These are phyloP conservation scores for Penicillium fuscoglaucum DNA, from an alignment of 2,329 filamentous ascomycete species.

Conservation along the genomic window DNA sequence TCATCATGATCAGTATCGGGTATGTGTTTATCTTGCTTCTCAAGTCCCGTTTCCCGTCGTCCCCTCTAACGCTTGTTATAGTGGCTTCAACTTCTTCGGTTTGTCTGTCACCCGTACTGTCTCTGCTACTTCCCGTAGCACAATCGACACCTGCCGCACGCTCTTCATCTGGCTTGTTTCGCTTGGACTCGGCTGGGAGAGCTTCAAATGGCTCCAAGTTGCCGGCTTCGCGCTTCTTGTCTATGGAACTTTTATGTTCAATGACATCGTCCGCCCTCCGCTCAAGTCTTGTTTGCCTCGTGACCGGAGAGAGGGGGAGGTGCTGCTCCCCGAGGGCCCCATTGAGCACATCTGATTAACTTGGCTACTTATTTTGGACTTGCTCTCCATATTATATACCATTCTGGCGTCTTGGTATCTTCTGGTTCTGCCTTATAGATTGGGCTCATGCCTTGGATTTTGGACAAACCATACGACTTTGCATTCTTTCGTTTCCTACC, in stretches of 20 bases:
- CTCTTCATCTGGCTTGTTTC: slow-evolving; percentile 98
- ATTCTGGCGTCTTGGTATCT: neutral
- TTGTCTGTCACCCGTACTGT: slow-evolving; percentile 87
- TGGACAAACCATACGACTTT: neutral
- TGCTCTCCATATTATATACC: neutral
- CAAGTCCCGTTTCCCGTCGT: neutral
- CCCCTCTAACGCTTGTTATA: slow-evolving; percentile 37
- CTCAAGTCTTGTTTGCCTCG: slow-evolving; percentile 64
- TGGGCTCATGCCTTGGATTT: neutral
- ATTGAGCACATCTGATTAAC: slow-evolving; percentile 65
- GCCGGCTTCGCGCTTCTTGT: slow-evolving; percentile 84
- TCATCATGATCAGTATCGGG: slow-evolving; percentile 99
- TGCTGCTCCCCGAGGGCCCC: slow-evolving; percentile 74
- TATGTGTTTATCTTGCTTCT: slow-evolving; percentile 49
- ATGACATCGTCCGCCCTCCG: slow-evolving; percentile 85
- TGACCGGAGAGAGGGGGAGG: slow-evolving; percentile 53
- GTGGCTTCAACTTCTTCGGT: slow-evolving; percentile 98
- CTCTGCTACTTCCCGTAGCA: slow-evolving; percentile 88
- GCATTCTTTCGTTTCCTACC: neutral
- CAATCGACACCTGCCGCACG: slow-evolving; percentile 95
- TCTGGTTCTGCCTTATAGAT: neutral
- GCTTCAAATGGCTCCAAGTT: slow-evolving; percentile 96
- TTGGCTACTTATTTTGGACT: neutral
- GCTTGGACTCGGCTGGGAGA: slow-evolving; percentile 90
- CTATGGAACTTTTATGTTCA: slow-evolving; percentile 96